A percentile compares a stretch with the other conserved stretches of the same genome.
These are phyloP conservation scores for Erucastrum elatum DNA, from an alignment of 345 rosid species.

Conservation along the genomic window DNA sequence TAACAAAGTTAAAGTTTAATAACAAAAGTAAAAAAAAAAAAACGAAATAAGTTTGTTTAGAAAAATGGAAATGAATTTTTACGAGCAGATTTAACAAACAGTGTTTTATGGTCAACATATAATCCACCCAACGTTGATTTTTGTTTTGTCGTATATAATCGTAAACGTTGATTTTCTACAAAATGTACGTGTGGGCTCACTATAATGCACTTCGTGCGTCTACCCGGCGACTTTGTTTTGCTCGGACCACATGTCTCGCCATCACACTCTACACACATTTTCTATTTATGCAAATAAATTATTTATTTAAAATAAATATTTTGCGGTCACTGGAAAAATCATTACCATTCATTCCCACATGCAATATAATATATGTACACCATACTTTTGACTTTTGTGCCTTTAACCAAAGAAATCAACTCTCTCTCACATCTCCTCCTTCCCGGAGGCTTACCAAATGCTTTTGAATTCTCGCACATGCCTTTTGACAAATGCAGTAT, in stretches of 20 bases:
- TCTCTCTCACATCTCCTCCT: neutral
- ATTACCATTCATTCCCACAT: neutral
- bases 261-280: constrained; percentile 5
- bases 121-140: constrained; percentile 34
- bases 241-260: constrained; percentile 21
- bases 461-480: constrained; percentile 38
- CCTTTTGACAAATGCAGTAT: constrained; percentile 30
- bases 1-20: neutral
- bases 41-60: too few species aligned
- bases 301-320: neutral
- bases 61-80: neutral
- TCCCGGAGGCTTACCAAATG: constrained; percentile 34
- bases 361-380: constrained; percentile 5
- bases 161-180: constrained; percentile 24
- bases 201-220: constrained; percentile 22
- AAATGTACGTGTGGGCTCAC: constrained; percentile 33
- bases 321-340: neutral
- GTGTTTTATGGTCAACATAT: constrained; percentile 24
- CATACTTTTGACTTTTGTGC: constrained; percentile 32
- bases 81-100: neutral
- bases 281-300: neutral
- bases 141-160: constrained; percentile 23
- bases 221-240: constrained; percentile 21
- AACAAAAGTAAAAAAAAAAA: neutral
- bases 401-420: neutral